Evolutionary conservation across 495 filamentous ascomycete species (phyloP).

Genomic region (Tuber indicum): DNA sequence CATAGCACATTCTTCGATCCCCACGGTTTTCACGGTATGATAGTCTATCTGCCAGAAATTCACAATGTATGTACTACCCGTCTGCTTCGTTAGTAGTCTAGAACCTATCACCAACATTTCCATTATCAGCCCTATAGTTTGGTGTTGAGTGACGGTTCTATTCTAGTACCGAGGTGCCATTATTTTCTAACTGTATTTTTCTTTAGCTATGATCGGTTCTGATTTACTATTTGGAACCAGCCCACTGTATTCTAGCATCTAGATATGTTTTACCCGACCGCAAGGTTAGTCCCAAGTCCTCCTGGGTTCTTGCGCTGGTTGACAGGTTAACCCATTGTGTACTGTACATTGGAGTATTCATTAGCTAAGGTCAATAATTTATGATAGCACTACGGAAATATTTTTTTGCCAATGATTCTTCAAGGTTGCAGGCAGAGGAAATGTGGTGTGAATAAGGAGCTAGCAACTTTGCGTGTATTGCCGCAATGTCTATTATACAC

Average conservation of each 20-base stretch:
- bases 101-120: background rate
- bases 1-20: too few relatives aligned
- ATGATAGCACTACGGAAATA: background rate
- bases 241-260: background rate
- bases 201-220: background rate
- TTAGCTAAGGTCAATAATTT: background rate
- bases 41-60: background rate
- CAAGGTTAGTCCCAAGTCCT: background rate
- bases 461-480: background rate
- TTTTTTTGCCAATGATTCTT: background rate
- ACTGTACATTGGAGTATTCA: background rate
- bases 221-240: background rate
- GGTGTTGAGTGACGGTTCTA: background rate
- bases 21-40: too few relatives aligned
- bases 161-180: background rate
- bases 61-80: background rate
- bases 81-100: background rate
- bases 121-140: background rate
- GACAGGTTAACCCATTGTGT: background rate
- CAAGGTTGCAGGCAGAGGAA: background rate
- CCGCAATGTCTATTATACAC: conserved; percentile 37
- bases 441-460: background rate
- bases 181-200: background rate
- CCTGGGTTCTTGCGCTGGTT: background rate
- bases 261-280: background rate